Base-by-base conservation (phyloP, 192 early-diverging fungal genomes). In the Globomyces pollinis-pini region DNA sequence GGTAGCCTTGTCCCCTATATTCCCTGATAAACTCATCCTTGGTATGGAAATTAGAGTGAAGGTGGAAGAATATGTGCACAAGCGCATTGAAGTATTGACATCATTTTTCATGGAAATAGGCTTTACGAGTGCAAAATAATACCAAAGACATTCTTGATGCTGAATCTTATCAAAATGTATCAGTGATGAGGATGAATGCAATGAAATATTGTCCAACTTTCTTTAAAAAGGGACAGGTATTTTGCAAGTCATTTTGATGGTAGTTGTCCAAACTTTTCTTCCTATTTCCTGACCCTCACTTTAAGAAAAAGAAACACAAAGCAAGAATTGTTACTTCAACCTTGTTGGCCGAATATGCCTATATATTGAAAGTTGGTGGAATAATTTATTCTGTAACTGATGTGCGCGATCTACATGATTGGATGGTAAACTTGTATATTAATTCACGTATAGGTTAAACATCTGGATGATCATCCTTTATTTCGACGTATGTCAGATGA, bases 11-110 rank as follows among this genome's bases (percentile, higher is more conserved):
- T 83, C 93, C 0, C 90, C 95, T 2, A 70, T 98, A 20, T 99
- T 85, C 63, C 97, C 97, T 0, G 83, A 86, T 30, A 93, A 81
- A 11, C 73, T 99, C 28, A 95, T 98, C 81, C 64, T 99, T 23
- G 97, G 95, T 49, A 98, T 99, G 95, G 97, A 99, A 75, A 99
- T 99, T 64, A 87, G 97, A 28, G 81, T 84, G 39, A 94, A 96
- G 65, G 91, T 99, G 15, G 82, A 92, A 63, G 87, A 91, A 50
- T 99, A 94, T 64, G 91, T 99, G 3, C 75, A 86, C 61, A 74
- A 87, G 63, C 79, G 89, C 31, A 97, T 99, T 67, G 76, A 86
- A 36, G 97, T 93, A 11, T n/a, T n/a, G n/a, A n/a, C n/a, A n/a
- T n/a, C n/a, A n/a, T n/a, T n/a, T n/a, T n/a, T n/a, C n/a, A n/a